Percentiles rank a stretch among this genome's conserved stretches.
phyloP scores from a whole-genome alignment of 2,329 filamentous ascomycete species.

The Dichotomopilus funicola region DNA sequence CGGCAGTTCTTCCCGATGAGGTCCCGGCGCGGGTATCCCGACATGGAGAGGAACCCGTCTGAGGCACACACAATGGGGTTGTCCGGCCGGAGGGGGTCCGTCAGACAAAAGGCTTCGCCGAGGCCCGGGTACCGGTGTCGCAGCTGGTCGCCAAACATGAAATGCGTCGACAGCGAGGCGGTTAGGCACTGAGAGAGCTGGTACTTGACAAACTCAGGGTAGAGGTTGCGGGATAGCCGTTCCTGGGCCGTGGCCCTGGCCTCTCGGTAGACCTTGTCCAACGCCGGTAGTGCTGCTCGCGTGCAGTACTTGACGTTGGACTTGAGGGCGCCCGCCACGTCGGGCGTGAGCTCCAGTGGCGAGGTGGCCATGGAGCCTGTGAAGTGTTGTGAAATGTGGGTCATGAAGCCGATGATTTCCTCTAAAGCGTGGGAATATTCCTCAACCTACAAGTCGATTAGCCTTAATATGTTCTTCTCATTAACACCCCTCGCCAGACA shows the following conservation, averaged over 20 bases:
- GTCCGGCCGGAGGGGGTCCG: constrained; percentile 43
- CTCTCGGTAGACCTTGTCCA: constrained; percentile 37
- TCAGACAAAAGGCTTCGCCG: constrained; percentile 53
- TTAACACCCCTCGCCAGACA: no score
- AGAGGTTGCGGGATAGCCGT: constrained; percentile 38
- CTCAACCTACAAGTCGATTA: constrained; percentile 31
- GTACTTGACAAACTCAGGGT: constrained; percentile 44
- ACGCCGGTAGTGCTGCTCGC: constrained; percentile 37
- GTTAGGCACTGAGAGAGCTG: constrained; percentile 41
- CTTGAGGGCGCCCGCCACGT: constrained; percentile 37
- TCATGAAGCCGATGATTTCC: constrained; percentile 34
- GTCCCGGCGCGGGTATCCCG: constrained; percentile 41
- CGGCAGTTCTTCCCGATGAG: constrained; percentile 43
- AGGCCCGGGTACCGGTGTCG: constrained; percentile 44
- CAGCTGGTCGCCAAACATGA: constrained; percentile 23
- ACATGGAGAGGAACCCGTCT: constrained; percentile 43
- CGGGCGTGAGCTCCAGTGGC: constrained; percentile 37
- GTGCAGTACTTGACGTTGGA: constrained; percentile 42
- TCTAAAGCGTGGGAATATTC: constrained; percentile 38
- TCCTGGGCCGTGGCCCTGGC: constrained; percentile 36
- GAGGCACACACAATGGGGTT: constrained; percentile 46
- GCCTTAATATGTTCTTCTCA: background rate
- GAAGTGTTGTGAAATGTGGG: constrained; percentile 30
- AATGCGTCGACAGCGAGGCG: constrained; percentile 36
- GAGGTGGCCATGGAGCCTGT: constrained; percentile 34